These are phyloP conservation scores for Funneliformis mosseae DNA, from an alignment of 192 early-diverging fungal genomes.

Conservation along the genomic window DNA sequence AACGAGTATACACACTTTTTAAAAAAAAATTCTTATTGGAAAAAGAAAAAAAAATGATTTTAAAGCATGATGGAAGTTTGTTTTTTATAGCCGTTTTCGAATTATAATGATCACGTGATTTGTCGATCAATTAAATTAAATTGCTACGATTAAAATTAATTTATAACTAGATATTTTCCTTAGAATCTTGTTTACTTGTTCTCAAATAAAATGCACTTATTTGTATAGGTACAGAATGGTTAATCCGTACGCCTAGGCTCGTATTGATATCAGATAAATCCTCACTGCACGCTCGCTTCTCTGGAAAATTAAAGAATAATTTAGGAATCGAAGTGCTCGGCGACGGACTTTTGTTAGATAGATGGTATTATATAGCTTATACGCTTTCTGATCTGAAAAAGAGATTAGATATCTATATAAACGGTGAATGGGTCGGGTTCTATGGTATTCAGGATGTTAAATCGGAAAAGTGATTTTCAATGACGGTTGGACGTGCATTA, in stretches of 20 bases:
- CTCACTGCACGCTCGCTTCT: conserved; percentile 14
- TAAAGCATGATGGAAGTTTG: no score
- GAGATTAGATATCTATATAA: neutral
- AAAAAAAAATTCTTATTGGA: no score
- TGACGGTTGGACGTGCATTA: conserved; percentile 6
- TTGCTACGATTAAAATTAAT: no score
- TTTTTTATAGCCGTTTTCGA: no score
- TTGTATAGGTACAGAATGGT: neutral
- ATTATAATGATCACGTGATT: no score
- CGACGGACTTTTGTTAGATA: conserved; percentile 12
- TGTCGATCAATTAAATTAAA: no score
- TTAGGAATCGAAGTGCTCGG: neutral
- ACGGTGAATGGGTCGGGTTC: conserved; percentile 3
- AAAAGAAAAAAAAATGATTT: no score
- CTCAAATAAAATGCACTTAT: neutral
- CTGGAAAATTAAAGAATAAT: neutral
- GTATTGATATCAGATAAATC: neutral
- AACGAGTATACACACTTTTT: no score
- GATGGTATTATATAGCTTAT: conserved; percentile 29
- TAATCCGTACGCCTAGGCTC: neutral
- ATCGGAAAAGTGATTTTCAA: conserved; percentile 8
- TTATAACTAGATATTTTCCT: no score
- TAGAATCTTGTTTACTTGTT: no score
- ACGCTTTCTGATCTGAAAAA: conserved; percentile 31
- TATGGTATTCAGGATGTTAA: neutral